Evolutionary conservation across 2,329 filamentous ascomycete species (phyloP), one percentile per base, ranked within the genome.

Genomic region (Pseudogymnoascus pannorum): DNA sequence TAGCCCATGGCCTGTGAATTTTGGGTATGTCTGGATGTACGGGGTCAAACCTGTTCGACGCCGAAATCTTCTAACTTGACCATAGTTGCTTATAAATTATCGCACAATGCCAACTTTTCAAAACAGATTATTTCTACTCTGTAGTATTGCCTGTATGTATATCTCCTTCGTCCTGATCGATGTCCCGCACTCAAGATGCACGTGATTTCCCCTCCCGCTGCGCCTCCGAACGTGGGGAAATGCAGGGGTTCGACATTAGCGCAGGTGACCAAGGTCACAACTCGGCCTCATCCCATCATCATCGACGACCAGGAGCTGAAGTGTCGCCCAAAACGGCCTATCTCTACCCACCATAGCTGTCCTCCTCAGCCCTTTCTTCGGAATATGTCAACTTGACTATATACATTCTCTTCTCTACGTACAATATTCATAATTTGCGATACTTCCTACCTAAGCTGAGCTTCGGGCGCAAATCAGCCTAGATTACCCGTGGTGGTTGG

Each of bases 1-100:
- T 58, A 63, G 63, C 36, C 20, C 24, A 54, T 18, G 48, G 48
- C 31, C n/a, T 18, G 16, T 16, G 12, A n/a, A 18, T 51, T 29
- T 29, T 24, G 24, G 44, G n/a, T 31, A 54, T 31, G 16, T 54
- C 26, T 20, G 36, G 57, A 40, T 58, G 11, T 36, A 38, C 33
- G 57, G 36, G n/a, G 57, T 16, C 31, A 40, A 36, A 58, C 57
- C 57, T 58, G 57, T 29, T 58, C 57, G n/a, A 58, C 33, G 12
- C 73, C 74, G 61, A 78, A 78, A 20, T 72, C 68, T 58, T 74
- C 69, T 57, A 77, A 68, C 59, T 75, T 72, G 26, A 76, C 75
- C 75, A 77, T 77, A 58, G 40, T 69, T 18, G 40, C 58, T 54
- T 31, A 24, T 54, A 31, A 18, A 31, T 29, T 54, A 54, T 54